Evolutionary conservation across 2,329 filamentous ascomycete species (phyloP).

Genomic region (Rhynchosporium agropyri): DNA sequence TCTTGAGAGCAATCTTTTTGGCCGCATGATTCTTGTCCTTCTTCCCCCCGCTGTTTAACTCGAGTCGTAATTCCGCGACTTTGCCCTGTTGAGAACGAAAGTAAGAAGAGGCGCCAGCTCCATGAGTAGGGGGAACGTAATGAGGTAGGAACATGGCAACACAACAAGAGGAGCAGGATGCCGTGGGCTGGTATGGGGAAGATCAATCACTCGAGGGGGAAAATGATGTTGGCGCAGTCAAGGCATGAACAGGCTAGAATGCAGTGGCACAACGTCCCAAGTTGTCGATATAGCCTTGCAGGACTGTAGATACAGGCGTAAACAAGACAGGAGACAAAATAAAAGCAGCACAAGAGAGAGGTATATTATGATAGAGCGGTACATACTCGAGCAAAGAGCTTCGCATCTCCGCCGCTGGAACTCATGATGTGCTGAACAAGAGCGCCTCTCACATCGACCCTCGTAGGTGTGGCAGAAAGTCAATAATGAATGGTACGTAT

Average conservation of each 20-base stretch:
- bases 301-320: constrained; percentile 5
- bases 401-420: constrained; percentile 84
- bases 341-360: constrained; percentile 27
- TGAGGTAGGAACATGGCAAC: constrained; percentile 40
- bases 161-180: constrained; percentile 13
- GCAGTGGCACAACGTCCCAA: constrained; percentile 1
- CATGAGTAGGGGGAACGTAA: constrained; percentile 37
- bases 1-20: constrained; percentile 98
- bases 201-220: constrained; percentile 17
- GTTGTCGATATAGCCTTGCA: background rate
- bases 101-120: constrained; percentile 39
- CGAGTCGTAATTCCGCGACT: constrained; percentile 92
- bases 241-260: constrained; percentile 11
- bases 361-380: constrained; percentile 33
- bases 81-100: constrained; percentile 76
- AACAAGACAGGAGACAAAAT: constrained; percentile 1
- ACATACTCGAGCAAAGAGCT: constrained; percentile 96
- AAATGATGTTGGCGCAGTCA: background rate
- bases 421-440: constrained; percentile 38
- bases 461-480: constrained; percentile 21
- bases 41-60: constrained; percentile 91
- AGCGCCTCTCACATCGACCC: constrained; percentile 5
- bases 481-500: constrained; percentile 12
- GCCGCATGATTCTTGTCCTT: constrained; percentile 95
- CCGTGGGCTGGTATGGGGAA: constrained; percentile 14